These are phyloP conservation scores for Toxicodendron radicans DNA, from an alignment of 345 rosid species.

Conservation along the genomic window DNA sequence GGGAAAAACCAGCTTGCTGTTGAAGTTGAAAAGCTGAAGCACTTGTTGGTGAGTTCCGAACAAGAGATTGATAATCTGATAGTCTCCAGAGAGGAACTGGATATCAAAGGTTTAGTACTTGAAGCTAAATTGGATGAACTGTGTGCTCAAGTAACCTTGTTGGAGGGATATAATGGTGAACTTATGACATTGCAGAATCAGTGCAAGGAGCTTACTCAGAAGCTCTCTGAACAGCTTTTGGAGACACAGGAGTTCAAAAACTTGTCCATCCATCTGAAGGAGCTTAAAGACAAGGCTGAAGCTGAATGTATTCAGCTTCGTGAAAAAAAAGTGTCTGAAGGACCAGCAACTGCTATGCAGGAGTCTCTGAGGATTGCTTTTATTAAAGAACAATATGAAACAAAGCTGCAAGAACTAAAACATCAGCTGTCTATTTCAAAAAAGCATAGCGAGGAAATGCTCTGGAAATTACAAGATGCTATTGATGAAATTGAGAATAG, in stretches of 20 bases:
- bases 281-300: slow-evolving; percentile 89
- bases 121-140: slow-evolving; percentile 59
- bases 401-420: slow-evolving; percentile 78
- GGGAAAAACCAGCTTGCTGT: slow-evolving; percentile 40
- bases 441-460: slow-evolving; percentile 88
- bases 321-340: slow-evolving; percentile 55
- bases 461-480: slow-evolving; percentile 89
- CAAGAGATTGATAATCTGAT: slow-evolving; percentile 59
- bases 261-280: slow-evolving; percentile 77
- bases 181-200: slow-evolving; percentile 42
- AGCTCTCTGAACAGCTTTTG: slow-evolving; percentile 75
- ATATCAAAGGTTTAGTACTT: slow-evolving; percentile 50
- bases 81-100: slow-evolving; percentile 59
- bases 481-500: slow-evolving; percentile 76
- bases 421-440: slow-evolving; percentile 83
- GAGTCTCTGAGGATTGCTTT: slow-evolving; percentile 96
- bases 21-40: slow-evolving; percentile 58
- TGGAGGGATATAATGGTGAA: slow-evolving; percentile 39
- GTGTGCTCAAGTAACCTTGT: slow-evolving; percentile 33
- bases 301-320: slow-evolving; percentile 56
- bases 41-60: slow-evolving; percentile 39
- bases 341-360: slow-evolving; percentile 62
- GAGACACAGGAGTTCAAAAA: slow-evolving; percentile 88
- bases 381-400: slow-evolving; percentile 92
- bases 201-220: slow-evolving; percentile 61